Base-by-base conservation (phyloP, 495 filamentous ascomycete genomes). In the Thermochaetoides thermophila region DNA sequence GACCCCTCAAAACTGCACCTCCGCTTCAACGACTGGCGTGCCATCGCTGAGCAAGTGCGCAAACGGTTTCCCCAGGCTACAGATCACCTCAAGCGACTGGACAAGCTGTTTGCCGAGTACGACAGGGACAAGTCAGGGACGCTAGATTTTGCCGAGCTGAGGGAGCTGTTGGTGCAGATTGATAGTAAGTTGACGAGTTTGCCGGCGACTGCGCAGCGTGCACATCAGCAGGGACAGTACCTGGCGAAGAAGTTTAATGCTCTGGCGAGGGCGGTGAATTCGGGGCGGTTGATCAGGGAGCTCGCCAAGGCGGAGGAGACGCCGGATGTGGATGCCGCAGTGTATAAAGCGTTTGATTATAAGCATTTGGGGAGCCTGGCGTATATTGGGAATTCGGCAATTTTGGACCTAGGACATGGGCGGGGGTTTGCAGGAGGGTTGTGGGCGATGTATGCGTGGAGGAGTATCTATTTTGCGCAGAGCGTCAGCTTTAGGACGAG, bases 281-380 rank as follows among this genome's bases (percentile, higher is more conserved):
- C 95, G 44, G 91, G 91, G 11, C n/a, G n/a, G n/a, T n/a, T n/a
- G n/a, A n/a, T n/a, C n/a, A n/a, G n/a, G n/a, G n/a, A n/a, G n/a
- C n/a, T n/a, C n/a, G n/a, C n/a, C n/a, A n/a, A n/a, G n/a, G n/a
- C n/a, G n/a, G n/a, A n/a, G n/a, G n/a, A n/a, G n/a, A n/a, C n/a
- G n/a, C n/a, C n/a, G n/a, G 89, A 96, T 50, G 56, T 95, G 0
- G 91, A 99, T 44, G 84, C 84, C 22, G 79, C 84, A 1, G 76
- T 91, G 20, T 96, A 93, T 59, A 92, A 85, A 55, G 84, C 89
- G 1, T 99, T 99, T 54, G 79, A 86, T 56, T 99, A 99, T 46
- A 75, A 69, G 45, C 86, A 99, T 45, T 59, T 96, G 13, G 91
- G 91, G 17, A 89, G 76, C 41, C 53, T 99, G 49, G 91, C 91